phyloP scores from a whole-genome alignment of 345 rosid genomes.

The Microcos paniculata region DNA sequence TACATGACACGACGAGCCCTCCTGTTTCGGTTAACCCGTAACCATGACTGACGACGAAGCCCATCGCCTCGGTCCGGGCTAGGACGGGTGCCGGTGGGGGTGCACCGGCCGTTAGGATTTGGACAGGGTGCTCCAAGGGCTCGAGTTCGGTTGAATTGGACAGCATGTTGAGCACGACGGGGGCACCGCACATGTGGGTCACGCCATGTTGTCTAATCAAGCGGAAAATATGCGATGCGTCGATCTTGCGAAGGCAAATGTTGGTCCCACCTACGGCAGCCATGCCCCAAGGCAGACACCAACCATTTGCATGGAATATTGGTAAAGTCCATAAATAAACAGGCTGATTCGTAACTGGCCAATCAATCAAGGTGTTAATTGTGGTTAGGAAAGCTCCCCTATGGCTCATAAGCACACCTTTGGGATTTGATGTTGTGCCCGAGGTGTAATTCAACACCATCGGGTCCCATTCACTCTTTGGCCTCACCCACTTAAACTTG shows the following conservation, averaged over 20 bases:
- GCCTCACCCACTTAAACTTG: constrained; percentile 41
- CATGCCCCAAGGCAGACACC: constrained; percentile 57
- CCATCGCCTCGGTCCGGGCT: constrained; percentile 37
- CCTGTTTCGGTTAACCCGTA: constrained; percentile 58
- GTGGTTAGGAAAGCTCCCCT: constrained; percentile 44
- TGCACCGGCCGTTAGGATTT: constrained; percentile 51
- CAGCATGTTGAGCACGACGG: constrained; percentile 54
- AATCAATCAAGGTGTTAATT: constrained; percentile 36
- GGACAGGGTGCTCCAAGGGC: constrained; percentile 32
- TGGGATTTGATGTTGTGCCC: constrained; percentile 58
- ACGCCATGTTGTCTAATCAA: constrained; percentile 45
- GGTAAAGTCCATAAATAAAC: constrained; percentile 65
- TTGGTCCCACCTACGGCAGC: constrained; percentile 65
- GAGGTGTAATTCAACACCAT: constrained; percentile 63
- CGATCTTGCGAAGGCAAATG: constrained; percentile 47
- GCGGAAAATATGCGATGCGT: constrained; percentile 30
- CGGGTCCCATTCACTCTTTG: constrained; percentile 45
- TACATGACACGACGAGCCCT: constrained; percentile 46
- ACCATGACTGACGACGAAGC: constrained; percentile 49
- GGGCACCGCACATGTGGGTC: constrained; percentile 67
- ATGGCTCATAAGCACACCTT: constrained; percentile 56
- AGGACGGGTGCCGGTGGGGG: constrained; percentile 52
- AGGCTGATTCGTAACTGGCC: constrained; percentile 40
- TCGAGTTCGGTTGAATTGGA: constrained; percentile 30
- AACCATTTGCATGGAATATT: constrained; percentile 64